phyloP scores from a whole-genome alignment of 2,329 filamentous ascomycete species.

The Botrytis cinerea region DNA sequence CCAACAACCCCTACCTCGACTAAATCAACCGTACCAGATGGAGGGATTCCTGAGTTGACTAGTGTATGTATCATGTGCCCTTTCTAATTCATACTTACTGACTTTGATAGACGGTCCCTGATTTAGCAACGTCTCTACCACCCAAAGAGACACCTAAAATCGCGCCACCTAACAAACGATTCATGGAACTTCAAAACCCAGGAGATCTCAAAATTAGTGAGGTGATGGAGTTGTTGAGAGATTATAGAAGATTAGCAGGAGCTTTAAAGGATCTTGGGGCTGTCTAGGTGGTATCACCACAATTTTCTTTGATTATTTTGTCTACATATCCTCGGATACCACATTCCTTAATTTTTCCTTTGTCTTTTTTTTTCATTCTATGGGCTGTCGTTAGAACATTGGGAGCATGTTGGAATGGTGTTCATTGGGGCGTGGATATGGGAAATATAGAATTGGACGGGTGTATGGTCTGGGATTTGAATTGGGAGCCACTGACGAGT shows the following conservation, averaged over 20 bases:
- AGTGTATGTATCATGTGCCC: slow-evolving; percentile 49
- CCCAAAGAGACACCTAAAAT: slow-evolving; percentile 58
- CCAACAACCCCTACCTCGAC: slow-evolving; percentile 45
- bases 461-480: slow-evolving; percentile 11
- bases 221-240: slow-evolving; percentile 68
- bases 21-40: slow-evolving; percentile 49
- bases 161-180: slow-evolving; percentile 68
- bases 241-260: slow-evolving; percentile 71
- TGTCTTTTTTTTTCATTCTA: not conserved
- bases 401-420: not conserved
- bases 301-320: slow-evolving; percentile 15
- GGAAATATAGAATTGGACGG: slow-evolving; percentile 21
- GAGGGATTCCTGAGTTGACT: slow-evolving; percentile 53
- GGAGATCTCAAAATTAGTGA: slow-evolving; percentile 73
- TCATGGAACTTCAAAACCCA: slow-evolving; percentile 70
- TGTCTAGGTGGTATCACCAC: slow-evolving; percentile 44
- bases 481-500: not conserved
- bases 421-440: not conserved
- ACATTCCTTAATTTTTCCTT: not conserved
- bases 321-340: slow-evolving; percentile 1
- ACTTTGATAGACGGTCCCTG: slow-evolving; percentile 57
- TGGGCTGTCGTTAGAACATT: not conserved
- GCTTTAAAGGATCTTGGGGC: slow-evolving; percentile 64
- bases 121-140: slow-evolving; percentile 56
- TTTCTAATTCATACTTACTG: not conserved